These are phyloP conservation scores for Eucalyptus curtisii DNA, from an alignment of 345 rosid species.

Conservation along the genomic window DNA sequence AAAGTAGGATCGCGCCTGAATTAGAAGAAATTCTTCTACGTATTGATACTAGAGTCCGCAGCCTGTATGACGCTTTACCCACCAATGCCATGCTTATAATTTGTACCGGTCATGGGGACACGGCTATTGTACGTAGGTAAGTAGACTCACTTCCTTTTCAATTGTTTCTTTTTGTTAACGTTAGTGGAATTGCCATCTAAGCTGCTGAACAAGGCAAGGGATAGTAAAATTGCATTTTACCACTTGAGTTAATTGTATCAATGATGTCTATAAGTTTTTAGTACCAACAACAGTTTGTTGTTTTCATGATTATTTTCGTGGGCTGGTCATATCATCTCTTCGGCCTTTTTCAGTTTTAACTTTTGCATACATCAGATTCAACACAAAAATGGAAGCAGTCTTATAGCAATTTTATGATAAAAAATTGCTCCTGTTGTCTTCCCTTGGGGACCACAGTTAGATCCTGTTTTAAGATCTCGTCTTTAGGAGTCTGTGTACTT, in stretches of 20 bases:
- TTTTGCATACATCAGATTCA: neutral
- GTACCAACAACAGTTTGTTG: neutral
- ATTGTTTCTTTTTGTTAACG: neutral
- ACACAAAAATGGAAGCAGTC: neutral
- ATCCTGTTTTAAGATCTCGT: neutral
- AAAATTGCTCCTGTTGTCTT: neutral
- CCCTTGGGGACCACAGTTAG: neutral
- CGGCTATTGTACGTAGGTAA: constrained; percentile 68
- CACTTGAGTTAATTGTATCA: neutral
- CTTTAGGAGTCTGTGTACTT: neutral
- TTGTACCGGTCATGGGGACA: constrained; percentile 98
- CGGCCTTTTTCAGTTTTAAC: neutral
- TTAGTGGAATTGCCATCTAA: neutral
- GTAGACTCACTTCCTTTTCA: neutral
- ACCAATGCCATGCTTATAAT: constrained; percentile 75
- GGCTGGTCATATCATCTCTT: neutral
- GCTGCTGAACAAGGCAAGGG: neutral
- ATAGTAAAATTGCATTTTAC: neutral
- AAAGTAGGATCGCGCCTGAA: constrained; percentile 31
- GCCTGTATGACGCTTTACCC: constrained; percentile 51
- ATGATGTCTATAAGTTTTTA: neutral
- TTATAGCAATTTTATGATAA: neutral
- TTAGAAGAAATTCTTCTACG: constrained; percentile 47
- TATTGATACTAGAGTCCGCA: constrained; percentile 39
- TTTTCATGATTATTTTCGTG: neutral